Base-by-base conservation (phyloP, 148 eudicot species). In the Camellia granthamiana region DNA sequence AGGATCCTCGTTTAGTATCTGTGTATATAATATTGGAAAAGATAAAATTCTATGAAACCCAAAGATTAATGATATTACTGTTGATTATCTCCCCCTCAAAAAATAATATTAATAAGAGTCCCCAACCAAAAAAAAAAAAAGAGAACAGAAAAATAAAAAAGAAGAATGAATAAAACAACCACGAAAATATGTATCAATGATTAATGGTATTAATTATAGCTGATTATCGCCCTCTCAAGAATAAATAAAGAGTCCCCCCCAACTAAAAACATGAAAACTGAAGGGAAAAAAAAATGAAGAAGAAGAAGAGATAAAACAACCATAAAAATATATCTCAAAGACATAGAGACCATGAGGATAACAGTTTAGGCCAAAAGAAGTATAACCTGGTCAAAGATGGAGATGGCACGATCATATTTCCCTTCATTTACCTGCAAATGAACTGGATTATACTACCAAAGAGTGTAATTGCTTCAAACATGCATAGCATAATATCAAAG, bases 341-440 rank as follows among this genome's bases (percentile, higher is more conserved):
- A 67, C 70, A 75, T 44, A 77, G 23, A 66, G 58, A 43, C 15
- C 74, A 56, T 7, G 65, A 42, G 44, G 62, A 61, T 19, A 76
- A 51, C 19, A 41, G 18, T 61, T 14, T 13, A 70, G 56, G 66
- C 43, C 41, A 60, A 54, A 69, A 65, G 56, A 78, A 77, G 69
- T 73, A 72, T 84, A 79, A 95, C 99, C 98, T 95, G 92, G 80
- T 93, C 97, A 88, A 95, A 95, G 78, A 90, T 88, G 80, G 95
- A 85, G 82, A 95, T 79, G 30, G 99, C 99, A 75, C 88, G 77
- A 86, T 87, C 83, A 85, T 93, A 93, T 21, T 92, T 93, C 80
- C 98, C 99, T 77, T 95, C 99, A 76, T 95, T 95, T 73, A 95
- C 99, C 99, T 95, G 89, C 88, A 87, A 80, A 46, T 18, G 54